Conservation (phyloP, 192 early-diverging fungal genomes). For the Coemansia sp. region DNA sequence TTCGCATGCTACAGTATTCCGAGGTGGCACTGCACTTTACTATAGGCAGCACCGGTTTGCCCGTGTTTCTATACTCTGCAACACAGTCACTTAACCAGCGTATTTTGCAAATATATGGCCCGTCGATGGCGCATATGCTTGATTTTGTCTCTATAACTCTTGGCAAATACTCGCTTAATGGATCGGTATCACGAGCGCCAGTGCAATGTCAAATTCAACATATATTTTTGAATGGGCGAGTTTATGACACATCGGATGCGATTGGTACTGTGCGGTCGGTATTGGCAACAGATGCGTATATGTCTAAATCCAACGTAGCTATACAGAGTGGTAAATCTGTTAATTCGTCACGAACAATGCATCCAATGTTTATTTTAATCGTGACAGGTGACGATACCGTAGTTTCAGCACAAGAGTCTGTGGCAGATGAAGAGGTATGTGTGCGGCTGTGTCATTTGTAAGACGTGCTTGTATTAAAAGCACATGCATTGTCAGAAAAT, state of each 20-base stretch:
- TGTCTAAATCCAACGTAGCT: conserved; percentile 1
- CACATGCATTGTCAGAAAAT: too few relatives aligned
- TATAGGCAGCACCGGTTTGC: background rate
- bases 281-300: conserved; percentile 18
- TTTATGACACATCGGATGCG: conserved; percentile 18
- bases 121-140: conserved; percentile 17
- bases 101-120: conserved; percentile 33
- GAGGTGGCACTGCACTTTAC: conserved; percentile 34
- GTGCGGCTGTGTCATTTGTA: too few relatives aligned
- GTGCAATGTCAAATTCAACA: conserved; percentile 29
- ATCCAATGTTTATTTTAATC: conserved; percentile 38
- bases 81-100: conserved; percentile 37
- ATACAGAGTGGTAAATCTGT: background rate
- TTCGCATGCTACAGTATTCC: conserved; percentile 23
- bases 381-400: background rate
- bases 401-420: background rate
- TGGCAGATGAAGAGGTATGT: background rate
- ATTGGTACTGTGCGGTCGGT: conserved; percentile 13
- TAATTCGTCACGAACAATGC: background rate
- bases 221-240: conserved; percentile 20
- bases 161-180: conserved; percentile 15
- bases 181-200: conserved; percentile 36
- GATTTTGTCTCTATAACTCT: conserved; percentile 36
- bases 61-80: conserved; percentile 22
- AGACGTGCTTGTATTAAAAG: too few relatives aligned